Base-by-base conservation (phyloP, 2,329 filamentous ascomycete species). In the Botryotinia calthae region DNA sequence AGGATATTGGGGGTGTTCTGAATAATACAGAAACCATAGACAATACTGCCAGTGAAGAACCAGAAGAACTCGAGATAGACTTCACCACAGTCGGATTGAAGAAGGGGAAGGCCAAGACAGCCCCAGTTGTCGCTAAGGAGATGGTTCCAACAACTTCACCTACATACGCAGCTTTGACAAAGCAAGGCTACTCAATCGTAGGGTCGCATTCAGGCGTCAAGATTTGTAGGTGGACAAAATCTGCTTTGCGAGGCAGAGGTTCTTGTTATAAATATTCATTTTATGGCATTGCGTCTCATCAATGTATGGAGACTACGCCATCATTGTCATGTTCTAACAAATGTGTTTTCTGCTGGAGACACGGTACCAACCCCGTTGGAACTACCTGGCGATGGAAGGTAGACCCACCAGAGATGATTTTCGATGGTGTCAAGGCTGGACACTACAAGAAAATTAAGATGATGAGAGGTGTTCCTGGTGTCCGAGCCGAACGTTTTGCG, bases 371-470 rank as follows among this genome's bases (percentile, higher is more conserved):
- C 81, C 95, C 95, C 0, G 96, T 98, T 0, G 95, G 95, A 65
- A 98, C 96, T 4, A 97, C 92, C 7, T 98, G 96, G 95, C 91
- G 95, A 74, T 99, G 95, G 95, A 89, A 95, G 68, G 93, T 98
- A 44, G 96, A 98, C 80, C 91, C 93, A 0, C 95, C 95, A 0
- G 92, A 97, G 37, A 82, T 94, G 78, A 97, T 98, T 78, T 97
- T 98, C 80, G 85, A 92, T 54, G 95, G 95, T 66, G 94, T 97
- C 76, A 97, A 97, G 81, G 90, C 91, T 73, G 93, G 92, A 25
- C 96, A 98, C 82, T 98, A 98, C 85, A 91, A 95, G 80, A 98
- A 98, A 84, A 98, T 98, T 83, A 97, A 97, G 82, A 96, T 97
- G 92, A 88, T 98, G 86, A 92, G 93, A 69, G 96, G 95, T 70